Base-by-base conservation (phyloP, 371 early-diverging fungal genomes). In the Dichotomocladium elegans region DNA sequence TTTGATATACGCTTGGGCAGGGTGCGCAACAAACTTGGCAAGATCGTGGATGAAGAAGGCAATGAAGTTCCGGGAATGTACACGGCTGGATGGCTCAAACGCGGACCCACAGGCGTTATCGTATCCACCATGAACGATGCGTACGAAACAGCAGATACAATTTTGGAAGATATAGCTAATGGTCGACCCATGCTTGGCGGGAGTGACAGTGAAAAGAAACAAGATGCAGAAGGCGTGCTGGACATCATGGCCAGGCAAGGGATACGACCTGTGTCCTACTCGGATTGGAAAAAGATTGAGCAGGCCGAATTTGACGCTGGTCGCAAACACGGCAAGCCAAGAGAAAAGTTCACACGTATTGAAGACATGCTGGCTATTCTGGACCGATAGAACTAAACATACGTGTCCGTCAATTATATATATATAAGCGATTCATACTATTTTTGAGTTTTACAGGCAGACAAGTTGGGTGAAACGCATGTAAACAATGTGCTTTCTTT, bases 91-190 rank as follows among this genome's bases (percentile, higher is more conserved):
- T 98, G 99, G 99, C 60, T 94, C 21, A 98, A 97, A 63, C 85
- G 90, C 14, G 97, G 99, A 0, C 94, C 97, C 14, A 82, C 82
- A 0, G 99, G 99, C 5, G 95, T 95, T 17, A 92, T 98, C 58
- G 96, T 94, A 0, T 80, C 93, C 0, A 98, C 98, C 12, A 93
- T 96, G 94, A 79, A 83, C 26, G 93, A 96, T 63, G 94, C 95
- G 0, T 88, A 87, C 55, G 91, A 95, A 56, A 98, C 96, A 0
- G 94, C 92, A 2, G 87, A 88, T 24, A 70, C 81, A 0, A 70
- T 94, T 31, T 45, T 82, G n/a, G 60, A 71, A 30, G 93, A 91
- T 58, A 46, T 88, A 5, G 56, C 57, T 40, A 51, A 64, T 11
- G 64, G 60, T 8, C 61, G 50, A 15, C 58, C 54, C 0, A 65